Conservation (phyloP, 345 rosid species). For the Bruguiera sexangula region DNA sequence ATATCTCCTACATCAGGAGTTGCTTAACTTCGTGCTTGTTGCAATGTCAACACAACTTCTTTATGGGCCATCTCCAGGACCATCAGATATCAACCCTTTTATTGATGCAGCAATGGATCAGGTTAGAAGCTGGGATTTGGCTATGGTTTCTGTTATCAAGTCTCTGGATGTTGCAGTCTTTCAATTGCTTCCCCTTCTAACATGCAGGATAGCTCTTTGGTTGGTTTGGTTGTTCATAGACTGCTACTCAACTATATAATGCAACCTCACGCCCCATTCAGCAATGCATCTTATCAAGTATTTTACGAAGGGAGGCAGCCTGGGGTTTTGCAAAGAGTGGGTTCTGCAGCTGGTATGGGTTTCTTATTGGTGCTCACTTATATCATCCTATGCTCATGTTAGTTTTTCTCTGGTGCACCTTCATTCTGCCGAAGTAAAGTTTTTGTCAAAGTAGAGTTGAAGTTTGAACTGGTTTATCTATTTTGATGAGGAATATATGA, state of each 20-base stretch:
- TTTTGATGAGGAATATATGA: no score
- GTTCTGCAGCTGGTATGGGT: conserved; percentile 82
- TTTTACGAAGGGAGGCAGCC: conserved; percentile 55
- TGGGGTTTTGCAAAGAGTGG: conserved; percentile 85
- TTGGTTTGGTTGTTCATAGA: conserved; percentile 55
- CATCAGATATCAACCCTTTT: conserved; percentile 74
- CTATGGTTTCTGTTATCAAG: conserved; percentile 4
- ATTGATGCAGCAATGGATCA: conserved; percentile 86
- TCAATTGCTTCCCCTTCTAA: conserved; percentile 1
- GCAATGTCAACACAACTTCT: conserved; percentile 94
- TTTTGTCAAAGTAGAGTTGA: no score
- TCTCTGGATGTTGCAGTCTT: conserved; percentile 9
- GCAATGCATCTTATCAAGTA: conserved; percentile 42
- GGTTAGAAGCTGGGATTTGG: conserved; percentile 37
- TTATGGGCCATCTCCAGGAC: conserved; percentile 69
- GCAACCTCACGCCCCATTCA: conserved; percentile 46
- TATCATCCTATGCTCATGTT: background rate
- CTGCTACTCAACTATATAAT: conserved; percentile 68
- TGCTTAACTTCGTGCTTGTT: conserved; percentile 79
- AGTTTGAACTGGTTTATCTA: no score
- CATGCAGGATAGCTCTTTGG: conserved; percentile 70
- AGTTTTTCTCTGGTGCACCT: no score
- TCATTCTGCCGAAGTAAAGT: no score
- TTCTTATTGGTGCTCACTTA: conserved; percentile 7
- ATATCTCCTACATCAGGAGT: conserved; percentile 80